Conservation (phyloP, 169 alveolate species). For the Theileria annulata region DNA sequence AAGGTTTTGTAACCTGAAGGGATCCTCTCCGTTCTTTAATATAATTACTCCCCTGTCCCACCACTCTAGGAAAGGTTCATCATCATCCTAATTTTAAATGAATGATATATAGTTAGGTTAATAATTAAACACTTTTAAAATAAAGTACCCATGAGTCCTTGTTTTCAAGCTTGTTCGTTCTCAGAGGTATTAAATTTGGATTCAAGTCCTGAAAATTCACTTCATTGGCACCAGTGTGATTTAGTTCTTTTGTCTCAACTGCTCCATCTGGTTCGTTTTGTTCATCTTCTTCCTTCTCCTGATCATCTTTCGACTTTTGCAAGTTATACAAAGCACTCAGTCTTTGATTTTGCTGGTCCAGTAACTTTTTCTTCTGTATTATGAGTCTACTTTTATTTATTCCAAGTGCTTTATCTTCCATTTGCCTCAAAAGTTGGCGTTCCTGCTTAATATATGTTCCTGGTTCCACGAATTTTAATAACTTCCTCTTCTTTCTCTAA, state of each 20-base stretch:
- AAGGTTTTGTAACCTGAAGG: slow-evolving; percentile 48
- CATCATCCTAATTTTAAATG: slow-evolving; percentile 41
- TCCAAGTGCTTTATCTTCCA: slow-evolving; percentile 62
- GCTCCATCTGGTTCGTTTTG: not conserved
- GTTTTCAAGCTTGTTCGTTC: slow-evolving; percentile 36
- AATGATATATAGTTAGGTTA: not conserved
- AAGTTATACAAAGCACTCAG: slow-evolving; percentile 35
- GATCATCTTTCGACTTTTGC: not conserved
- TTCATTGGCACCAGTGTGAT: slow-evolving; percentile 36
- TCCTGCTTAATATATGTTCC: slow-evolving; percentile 62
- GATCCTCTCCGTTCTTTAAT: slow-evolving; percentile 64
- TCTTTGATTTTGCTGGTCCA: slow-evolving; percentile 57
- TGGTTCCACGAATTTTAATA: slow-evolving; percentile 55
- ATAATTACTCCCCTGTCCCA: slow-evolving; percentile 65
- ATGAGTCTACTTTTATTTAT: slow-evolving; percentile 32
- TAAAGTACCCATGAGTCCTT: slow-evolving; percentile 61
- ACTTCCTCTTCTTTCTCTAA: slow-evolving; percentile 28
- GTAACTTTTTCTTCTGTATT: slow-evolving; percentile 41
- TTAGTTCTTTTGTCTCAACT: not conserved
- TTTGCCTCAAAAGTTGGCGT: slow-evolving; percentile 59
- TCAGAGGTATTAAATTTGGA: slow-evolving; percentile 68
- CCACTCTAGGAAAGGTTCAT: slow-evolving; percentile 69
- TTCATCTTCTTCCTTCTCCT: slow-evolving; percentile 2
- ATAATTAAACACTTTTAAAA: not conserved
- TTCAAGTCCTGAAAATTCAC: slow-evolving; percentile 57